A percentile compares a stretch with the other conserved stretches of the same genome.
These are phyloP conservation scores for Bombardia bombarda DNA, from an alignment of 495 filamentous ascomycete species.

Conservation along the genomic window DNA sequence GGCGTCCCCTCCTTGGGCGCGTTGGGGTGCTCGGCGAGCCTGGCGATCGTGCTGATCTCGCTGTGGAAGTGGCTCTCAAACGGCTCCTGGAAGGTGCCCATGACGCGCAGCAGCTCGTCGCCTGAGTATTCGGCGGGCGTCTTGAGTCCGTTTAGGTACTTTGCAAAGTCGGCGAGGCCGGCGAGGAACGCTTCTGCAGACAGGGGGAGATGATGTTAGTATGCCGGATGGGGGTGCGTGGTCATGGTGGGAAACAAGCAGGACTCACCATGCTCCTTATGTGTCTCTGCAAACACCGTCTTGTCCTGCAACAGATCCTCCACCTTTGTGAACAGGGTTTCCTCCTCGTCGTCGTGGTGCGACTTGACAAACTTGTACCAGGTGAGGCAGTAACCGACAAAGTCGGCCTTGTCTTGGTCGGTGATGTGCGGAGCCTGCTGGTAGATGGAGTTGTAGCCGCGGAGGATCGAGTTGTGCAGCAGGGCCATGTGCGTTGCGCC, in stretches of 20 bases:
- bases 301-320: slow-evolving; percentile 39
- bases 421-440: slow-evolving; percentile 37
- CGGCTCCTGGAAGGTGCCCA: slow-evolving; percentile 37
- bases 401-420: slow-evolving; percentile 37
- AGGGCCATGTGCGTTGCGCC: slow-evolving; percentile 53
- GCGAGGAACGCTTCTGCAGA: slow-evolving; percentile 39
- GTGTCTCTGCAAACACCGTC: slow-evolving; percentile 36
- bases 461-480: slow-evolving; percentile 50
- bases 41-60: slow-evolving; percentile 45
- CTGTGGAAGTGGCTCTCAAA: slow-evolving; percentile 46
- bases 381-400: slow-evolving; percentile 41
- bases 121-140: slow-evolving; percentile 32
- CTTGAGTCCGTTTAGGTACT: slow-evolving; percentile 34
- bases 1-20: slow-evolving; percentile 34
- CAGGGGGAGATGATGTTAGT: neutral
- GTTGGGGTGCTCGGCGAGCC: slow-evolving; percentile 35
- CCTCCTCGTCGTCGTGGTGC: slow-evolving; percentile 49
- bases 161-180: slow-evolving; percentile 38
- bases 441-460: slow-evolving; percentile 53
- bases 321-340: slow-evolving; percentile 42
- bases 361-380: slow-evolving; percentile 46
- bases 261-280: slow-evolving; percentile 41
- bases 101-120: slow-evolving; percentile 36
- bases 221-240: neutral
- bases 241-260: neutral